phyloP scores from a whole-genome alignment of 2,329 filamentous ascomycete species.

The Dissoconium aciculare region DNA sequence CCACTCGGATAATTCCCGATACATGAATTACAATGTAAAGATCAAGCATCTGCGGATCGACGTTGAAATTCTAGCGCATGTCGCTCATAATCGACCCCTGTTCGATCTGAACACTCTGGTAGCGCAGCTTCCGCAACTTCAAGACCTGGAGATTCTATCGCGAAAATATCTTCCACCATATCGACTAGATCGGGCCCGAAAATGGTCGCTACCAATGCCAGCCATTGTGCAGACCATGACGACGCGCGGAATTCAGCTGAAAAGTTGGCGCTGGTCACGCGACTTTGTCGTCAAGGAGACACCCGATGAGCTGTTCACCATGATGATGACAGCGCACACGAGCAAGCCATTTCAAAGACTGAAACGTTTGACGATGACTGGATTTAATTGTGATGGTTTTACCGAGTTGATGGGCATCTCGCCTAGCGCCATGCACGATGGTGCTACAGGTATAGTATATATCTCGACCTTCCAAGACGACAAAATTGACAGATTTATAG shows the following conservation, averaged over 20 bases:
- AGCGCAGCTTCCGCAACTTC: constrained; percentile 48
- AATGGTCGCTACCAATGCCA: constrained; percentile 52
- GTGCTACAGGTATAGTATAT: too few relatives aligned
- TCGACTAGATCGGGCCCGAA: constrained; percentile 36
- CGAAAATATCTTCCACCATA: constrained; percentile 53
- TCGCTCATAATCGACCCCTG: constrained; percentile 38
- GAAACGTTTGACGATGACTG: constrained; percentile 42
- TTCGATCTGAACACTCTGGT: constrained; percentile 46
- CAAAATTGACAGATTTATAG: too few relatives aligned
- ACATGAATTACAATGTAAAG: constrained; percentile 52
- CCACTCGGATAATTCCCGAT: constrained; percentile 14
- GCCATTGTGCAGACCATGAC: constrained; percentile 51
- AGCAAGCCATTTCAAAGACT: constrained; percentile 38
- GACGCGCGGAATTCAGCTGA: constrained; percentile 31
- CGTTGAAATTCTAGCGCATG: constrained; percentile 42
- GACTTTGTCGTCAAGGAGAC: constrained; percentile 15
- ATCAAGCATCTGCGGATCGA: constrained; percentile 57
- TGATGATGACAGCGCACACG: constrained; percentile 24
- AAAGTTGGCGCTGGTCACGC: constrained; percentile 40
- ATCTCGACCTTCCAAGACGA: too few relatives aligned
- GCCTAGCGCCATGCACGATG: too few relatives aligned
- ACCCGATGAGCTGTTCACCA: constrained; percentile 13
- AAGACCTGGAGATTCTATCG: constrained; percentile 57
- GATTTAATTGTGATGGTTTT: constrained; percentile 19
- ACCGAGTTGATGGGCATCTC: constrained; percentile 11